phyloP scores from a whole-genome alignment of 2,329 filamentous ascomycete genomes.

The Thielaviopsis populi region DNA sequence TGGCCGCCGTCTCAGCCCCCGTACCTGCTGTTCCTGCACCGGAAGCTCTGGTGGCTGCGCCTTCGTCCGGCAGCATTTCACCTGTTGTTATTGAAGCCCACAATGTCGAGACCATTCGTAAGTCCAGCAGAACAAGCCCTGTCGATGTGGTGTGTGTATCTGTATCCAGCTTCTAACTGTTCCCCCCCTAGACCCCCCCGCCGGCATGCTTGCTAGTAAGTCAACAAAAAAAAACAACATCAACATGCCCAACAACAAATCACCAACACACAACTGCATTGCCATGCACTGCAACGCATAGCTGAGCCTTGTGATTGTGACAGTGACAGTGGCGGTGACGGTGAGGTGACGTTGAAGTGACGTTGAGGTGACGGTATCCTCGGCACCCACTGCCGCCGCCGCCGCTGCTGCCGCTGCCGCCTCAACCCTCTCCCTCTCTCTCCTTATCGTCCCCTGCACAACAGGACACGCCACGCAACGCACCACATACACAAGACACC shows the following conservation, averaged over 20 bases:
- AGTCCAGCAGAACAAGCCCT: constrained; percentile 22
- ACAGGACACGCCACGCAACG: neutral
- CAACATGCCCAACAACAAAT: neutral
- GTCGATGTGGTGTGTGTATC: neutral
- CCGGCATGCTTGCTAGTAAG: constrained; percentile 55
- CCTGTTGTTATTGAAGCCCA: constrained; percentile 62
- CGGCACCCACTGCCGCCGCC: too few species aligned
- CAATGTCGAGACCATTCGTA: constrained; percentile 58
- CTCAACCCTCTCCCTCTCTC: neutral
- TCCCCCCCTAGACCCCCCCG: constrained; percentile 37
- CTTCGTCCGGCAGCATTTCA: constrained; percentile 13
- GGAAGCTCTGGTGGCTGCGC: neutral
- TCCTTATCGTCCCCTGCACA: neutral
- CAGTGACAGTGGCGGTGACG: neutral
- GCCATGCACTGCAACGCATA: neutral
- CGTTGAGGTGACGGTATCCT: too few species aligned
- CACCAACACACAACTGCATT: neutral
- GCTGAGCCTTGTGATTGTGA: neutral
- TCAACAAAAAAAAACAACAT: constrained; percentile 16
- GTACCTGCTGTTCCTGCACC: neutral
- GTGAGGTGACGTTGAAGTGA: too few species aligned
- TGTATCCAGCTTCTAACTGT: neutral
- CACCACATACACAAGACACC: neutral
- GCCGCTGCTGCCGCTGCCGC: neutral
- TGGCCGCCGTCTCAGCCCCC: constrained; percentile 8